Percentiles rank a stretch among this genome's conserved stretches.
phyloP scores from a whole-genome alignment of 1,284 basidiomycete genomes.

The Papiliotrema terrestris region DNA sequence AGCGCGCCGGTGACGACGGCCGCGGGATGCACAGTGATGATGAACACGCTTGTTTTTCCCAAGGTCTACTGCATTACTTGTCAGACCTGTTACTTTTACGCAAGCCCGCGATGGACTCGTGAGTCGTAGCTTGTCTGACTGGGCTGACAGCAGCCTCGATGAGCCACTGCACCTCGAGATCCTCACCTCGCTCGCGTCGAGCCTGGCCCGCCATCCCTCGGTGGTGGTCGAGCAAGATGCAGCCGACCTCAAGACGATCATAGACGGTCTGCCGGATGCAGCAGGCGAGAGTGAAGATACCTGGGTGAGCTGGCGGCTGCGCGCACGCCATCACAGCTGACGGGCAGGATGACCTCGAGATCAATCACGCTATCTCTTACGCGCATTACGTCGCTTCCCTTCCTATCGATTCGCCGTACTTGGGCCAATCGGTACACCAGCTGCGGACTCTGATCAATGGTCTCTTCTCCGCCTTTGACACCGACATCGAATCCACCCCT shows the following conservation, averaged over 20 bases:
- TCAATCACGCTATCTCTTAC: constrained; percentile 47
- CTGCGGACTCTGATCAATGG: constrained; percentile 29
- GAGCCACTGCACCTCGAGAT: constrained; percentile 45
- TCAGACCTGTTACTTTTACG: too few relatives aligned
- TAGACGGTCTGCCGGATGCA: background rate
- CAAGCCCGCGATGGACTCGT: constrained; percentile 33
- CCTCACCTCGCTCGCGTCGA: constrained; percentile 38
- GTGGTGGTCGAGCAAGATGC: background rate
- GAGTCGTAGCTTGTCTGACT: background rate
- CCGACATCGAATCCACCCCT: constrained; percentile 10
- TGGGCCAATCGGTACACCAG: constrained; percentile 20
- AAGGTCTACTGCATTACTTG: too few relatives aligned
- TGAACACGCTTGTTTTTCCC: too few relatives aligned
- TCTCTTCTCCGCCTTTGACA: constrained; percentile 20
- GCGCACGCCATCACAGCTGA: background rate
- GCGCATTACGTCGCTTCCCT: constrained; percentile 44
- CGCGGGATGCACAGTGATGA: too few relatives aligned
- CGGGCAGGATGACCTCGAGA: constrained; percentile 28
- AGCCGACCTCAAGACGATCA: background rate
- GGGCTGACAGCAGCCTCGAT: constrained; percentile 36
- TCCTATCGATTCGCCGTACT: constrained; percentile 18
- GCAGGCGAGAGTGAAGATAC: constrained; percentile 11
- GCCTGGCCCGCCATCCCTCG: constrained; percentile 17
- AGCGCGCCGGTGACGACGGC: too few relatives aligned
- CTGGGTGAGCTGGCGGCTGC: background rate